Base-by-base conservation (phyloP, 805 yeast genomes). In the Wickerhamiella sergipiensis region DNA sequence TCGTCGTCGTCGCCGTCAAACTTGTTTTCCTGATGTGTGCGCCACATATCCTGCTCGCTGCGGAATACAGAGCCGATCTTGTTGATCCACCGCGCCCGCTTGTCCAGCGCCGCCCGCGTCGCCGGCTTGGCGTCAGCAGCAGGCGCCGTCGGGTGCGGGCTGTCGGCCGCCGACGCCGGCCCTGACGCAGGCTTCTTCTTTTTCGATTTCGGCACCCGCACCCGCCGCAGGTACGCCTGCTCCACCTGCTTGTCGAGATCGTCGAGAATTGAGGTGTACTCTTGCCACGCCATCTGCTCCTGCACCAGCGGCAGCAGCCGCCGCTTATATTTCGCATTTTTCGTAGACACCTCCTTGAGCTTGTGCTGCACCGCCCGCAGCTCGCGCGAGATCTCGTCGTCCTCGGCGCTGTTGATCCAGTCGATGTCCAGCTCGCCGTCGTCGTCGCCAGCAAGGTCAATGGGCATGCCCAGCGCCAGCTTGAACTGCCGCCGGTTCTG, bases 231-330 rank as follows among this genome's bases (percentile, higher is more conserved):
- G 63, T 89, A 92, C 19, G 95, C 89, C 65, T 86, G 97, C 64
- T 92, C 98, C 38, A 92, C 89, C 67, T 92, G 99, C 64, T 90
- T 92, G 65, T 92, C 97, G 57, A 92, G 72, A 63, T 92, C 97
- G 52, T 92, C 97, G 53, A 88, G 67, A 49, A 92, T 89, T 12
- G 90, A 83, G 52, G 81, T 73, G 65, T 86, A 92, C 65, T 92
- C 98, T 64, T 90, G 96, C 80, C 89, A 92, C 24, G 97, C 95
- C 59, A 92, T 73, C 59, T 85, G 95, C 56, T 85, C 92, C 58
- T 88, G 90, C 15, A 92, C 75, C 0, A 82, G 59, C 0, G 95
- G 94, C 23, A 81, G 68, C 38, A 92, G 62, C 42, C 71, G 68
- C 52, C 77, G 73, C 65, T 85, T 85, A 50, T 90, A 72, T 53